A percentile compares a stretch with the other conserved stretches of the same genome.
phyloP scores from a whole-genome alignment of 768 basidiomycete genomes.

The Pleurotus eryngii region DNA sequence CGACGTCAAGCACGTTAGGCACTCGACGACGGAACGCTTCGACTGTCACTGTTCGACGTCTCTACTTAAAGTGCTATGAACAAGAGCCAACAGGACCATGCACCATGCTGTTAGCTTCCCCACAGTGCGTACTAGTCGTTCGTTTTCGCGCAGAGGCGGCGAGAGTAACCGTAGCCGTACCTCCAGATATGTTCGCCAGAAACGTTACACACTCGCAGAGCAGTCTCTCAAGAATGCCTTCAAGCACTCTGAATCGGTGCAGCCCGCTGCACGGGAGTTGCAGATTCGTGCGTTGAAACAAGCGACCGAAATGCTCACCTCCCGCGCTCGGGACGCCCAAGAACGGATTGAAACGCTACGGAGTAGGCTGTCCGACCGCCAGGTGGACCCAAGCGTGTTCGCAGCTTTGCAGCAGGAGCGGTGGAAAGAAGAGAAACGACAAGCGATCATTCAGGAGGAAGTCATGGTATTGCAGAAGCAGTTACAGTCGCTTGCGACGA shows the following conservation, averaged over 20 bases:
- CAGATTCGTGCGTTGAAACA: slow-evolving; percentile 44
- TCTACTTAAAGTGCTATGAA: not conserved
- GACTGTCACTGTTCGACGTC: not conserved
- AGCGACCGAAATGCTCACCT: slow-evolving; percentile 38
- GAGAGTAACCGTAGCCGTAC: not conserved
- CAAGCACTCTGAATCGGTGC: slow-evolving; percentile 24
- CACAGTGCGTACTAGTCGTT: not conserved
- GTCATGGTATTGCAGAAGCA: slow-evolving; percentile 32
- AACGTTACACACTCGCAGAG: slow-evolving; percentile 45
- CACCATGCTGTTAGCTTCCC: not conserved
- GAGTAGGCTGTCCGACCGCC: slow-evolving; percentile 8
- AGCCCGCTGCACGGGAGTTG: slow-evolving; percentile 37
- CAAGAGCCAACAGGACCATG: not conserved
- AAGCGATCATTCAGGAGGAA: slow-evolving; percentile 32
- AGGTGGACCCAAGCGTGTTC: slow-evolving; percentile 33
- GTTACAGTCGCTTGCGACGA: slow-evolving; percentile 22
- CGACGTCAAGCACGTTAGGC: slow-evolving; percentile 1
- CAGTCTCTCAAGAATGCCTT: slow-evolving; percentile 35
- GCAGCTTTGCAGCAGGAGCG: slow-evolving; percentile 40
- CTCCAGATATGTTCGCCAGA: slow-evolving; percentile 15
- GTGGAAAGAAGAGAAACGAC: slow-evolving; percentile 50
- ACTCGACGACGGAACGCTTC: slow-evolving; percentile 2
- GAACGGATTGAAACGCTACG: slow-evolving; percentile 26
- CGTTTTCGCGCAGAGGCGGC: not conserved
- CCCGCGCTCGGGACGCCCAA: slow-evolving; percentile 42